A percentile compares a stretch with the other conserved stretches of the same genome.
Evolutionary conservation across 768 basidiomycete species (phyloP).

Genomic region (Leccinellum albellum): DNA sequence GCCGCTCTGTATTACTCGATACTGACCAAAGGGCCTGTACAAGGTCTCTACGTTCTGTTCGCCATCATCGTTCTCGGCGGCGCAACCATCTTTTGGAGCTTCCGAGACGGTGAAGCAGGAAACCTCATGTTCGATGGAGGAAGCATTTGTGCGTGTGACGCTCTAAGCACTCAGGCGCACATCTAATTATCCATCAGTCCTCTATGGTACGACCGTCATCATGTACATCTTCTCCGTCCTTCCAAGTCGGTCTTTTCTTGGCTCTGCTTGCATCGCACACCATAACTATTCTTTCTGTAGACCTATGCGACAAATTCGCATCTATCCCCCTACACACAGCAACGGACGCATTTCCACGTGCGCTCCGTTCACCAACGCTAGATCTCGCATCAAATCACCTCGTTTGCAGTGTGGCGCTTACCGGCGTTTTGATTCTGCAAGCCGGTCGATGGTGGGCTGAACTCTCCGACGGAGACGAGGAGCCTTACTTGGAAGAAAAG

Average conservation of each 20-base stretch:
- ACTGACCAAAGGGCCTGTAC: slow-evolving; percentile 59
- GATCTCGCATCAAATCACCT: slow-evolving; percentile 82
- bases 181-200: slow-evolving; percentile 45
- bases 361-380: slow-evolving; percentile 60
- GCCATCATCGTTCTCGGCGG: slow-evolving; percentile 57
- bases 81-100: slow-evolving; percentile 70
- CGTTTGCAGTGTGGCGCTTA: slow-evolving; percentile 82
- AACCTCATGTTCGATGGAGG: slow-evolving; percentile 92
- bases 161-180: not conserved
- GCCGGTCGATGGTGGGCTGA: slow-evolving; percentile 86
- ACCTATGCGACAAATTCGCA: slow-evolving; percentile 55
- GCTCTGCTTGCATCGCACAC: slow-evolving; percentile 1
- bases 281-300: slow-evolving; percentile 33
- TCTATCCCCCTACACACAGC: slow-evolving; percentile 50
- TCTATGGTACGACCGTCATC: slow-evolving; percentile 66
- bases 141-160: slow-evolving; percentile 66
- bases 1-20: slow-evolving; percentile 81
- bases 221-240: slow-evolving; percentile 77
- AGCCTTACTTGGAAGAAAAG: slow-evolving; percentile 33
- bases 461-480: slow-evolving; percentile 59
- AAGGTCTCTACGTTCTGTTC: slow-evolving; percentile 55
- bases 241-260: slow-evolving; percentile 54
- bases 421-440: slow-evolving; percentile 81
- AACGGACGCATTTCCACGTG: slow-evolving; percentile 58
- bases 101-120: slow-evolving; percentile 71